phyloP scores from a whole-genome alignment of 1,139 yeast genomes.

The Magnusiomyces fungicola region DNA sequence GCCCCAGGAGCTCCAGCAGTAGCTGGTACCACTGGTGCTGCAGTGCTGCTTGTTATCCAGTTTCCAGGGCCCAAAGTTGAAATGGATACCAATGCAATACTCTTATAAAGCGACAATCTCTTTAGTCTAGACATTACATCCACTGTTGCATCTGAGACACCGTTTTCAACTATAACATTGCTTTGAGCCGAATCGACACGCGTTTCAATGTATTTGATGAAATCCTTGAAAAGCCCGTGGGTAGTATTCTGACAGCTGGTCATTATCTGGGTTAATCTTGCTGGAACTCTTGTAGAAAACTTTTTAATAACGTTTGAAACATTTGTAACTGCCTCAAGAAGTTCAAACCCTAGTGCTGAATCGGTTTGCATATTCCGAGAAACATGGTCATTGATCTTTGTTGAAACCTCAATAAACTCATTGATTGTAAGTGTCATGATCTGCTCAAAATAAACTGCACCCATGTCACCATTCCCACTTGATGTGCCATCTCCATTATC shows the following conservation, averaged over 20 bases:
- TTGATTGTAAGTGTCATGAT: constrained; percentile 34
- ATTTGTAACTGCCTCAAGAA: constrained; percentile 22
- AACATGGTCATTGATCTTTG: constrained; percentile 29
- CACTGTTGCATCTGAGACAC: constrained; percentile 62
- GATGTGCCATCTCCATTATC: constrained; percentile 14
- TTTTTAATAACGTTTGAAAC: constrained; percentile 19
- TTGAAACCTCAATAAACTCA: constrained; percentile 33
- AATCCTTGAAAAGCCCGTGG: constrained; percentile 48
- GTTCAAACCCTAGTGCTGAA: constrained; percentile 24
- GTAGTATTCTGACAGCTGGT: constrained; percentile 23
- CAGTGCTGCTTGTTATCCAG: constrained; percentile 25
- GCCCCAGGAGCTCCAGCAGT: constrained; percentile 33
- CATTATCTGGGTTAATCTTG: constrained; percentile 21
- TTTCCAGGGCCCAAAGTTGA: constrained; percentile 47
- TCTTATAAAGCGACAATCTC: constrained; percentile 54
- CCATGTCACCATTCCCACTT: not conserved
- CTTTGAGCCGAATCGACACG: constrained; percentile 37
- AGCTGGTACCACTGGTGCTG: constrained; percentile 25
- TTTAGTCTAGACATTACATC: constrained; percentile 59
- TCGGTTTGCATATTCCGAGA: constrained; percentile 22
- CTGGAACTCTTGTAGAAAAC: constrained; percentile 17
- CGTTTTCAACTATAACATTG: constrained; percentile 46
- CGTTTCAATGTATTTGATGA: constrained; percentile 47
- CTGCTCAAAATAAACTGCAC: constrained; percentile 32
- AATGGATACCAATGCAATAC: constrained; percentile 49